Evolutionary conservation across 2,329 filamentous ascomycete genomes (phyloP), one percentile per base, ranked within the genome.

Genomic region (Delphinella strobiligena): DNA sequence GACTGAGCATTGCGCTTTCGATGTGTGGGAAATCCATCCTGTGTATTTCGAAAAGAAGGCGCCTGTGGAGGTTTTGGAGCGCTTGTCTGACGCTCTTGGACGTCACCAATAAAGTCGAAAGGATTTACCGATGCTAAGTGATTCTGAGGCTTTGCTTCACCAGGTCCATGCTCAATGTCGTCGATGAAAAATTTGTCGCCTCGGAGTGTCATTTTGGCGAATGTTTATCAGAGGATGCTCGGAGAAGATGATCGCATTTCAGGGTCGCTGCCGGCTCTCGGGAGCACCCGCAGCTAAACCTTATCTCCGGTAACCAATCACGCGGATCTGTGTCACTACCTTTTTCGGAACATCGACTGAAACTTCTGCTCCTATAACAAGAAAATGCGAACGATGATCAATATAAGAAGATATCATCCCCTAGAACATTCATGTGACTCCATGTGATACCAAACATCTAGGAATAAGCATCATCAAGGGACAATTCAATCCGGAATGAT

Each of bases 1-100:
- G 87, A 94, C 5, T 74, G 62, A 42, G 74, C 72, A 41, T 68
- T 71, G 48, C 88, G 78, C 57, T 83, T 86, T 59, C 82, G 91
- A 59, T 87, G 88, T 43, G 79, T 76, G n/a, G 91, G 91, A 50
- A 96, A 96, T 1, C 91, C 91, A 10, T 74, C 78, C 4, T 68
- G 46, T 38, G 52, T 60, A 15, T 68, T 64, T 8, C 65, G 69
- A 11, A 80, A 78, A 8, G 78, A 74, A 30, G 81, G 78, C 4
- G 82, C 70, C 46, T 75, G 78, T 16, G 75, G 68, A 10, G 42
- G 34, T 18, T 36, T 17, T 27, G 39, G 38, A 8, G 34, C 38
- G 17, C 68, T 61, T 11, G 67, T 60, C 18, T 74, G 61, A 33
- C 83, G 81, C 64, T 96, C 89, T 52, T 82, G 72, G 46, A 96